phyloP scores from a whole-genome alignment of 148 eudicot genomes.

The Hydrangea macrophylla region DNA sequence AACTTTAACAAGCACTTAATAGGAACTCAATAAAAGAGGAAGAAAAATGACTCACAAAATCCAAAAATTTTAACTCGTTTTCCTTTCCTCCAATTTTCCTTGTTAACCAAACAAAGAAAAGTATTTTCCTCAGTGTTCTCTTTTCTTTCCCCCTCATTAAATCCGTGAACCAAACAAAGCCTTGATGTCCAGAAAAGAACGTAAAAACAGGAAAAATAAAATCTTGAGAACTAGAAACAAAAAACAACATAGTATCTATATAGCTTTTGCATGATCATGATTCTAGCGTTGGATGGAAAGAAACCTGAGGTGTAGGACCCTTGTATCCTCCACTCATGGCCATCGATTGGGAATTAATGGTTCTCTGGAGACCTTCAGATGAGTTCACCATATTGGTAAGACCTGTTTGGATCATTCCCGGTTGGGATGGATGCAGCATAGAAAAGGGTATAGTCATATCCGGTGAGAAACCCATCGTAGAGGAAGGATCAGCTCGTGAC shows the following conservation, averaged over 20 bases:
- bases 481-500: conserved; percentile 56
- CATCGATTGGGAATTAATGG: conserved; percentile 49
- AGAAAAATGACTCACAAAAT: too few relatives aligned
- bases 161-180: too few relatives aligned
- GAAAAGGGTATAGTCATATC: conserved; percentile 63
- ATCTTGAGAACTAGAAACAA: background rate
- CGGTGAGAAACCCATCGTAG: conserved; percentile 55
- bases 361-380: conserved; percentile 59
- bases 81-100: too few relatives aligned
- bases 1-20: too few relatives aligned
- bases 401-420: conserved; percentile 45
- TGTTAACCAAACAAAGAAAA: too few relatives aligned
- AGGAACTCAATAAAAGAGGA: too few relatives aligned
- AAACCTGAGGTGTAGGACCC: conserved; percentile 58
- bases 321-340: conserved; percentile 52
- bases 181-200: background rate
- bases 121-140: too few relatives aligned
- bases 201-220: background rate
- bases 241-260: too few relatives aligned
- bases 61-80: too few relatives aligned
- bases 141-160: too few relatives aligned
- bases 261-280: background rate
- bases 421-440: conserved; percentile 49
- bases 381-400: conserved; percentile 45
- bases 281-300: background rate